Evolutionary conservation across 139 green algal genomes (phyloP), one percentile per base, ranked within the genome.

Genomic region (Picocystis salinarum): DNA sequence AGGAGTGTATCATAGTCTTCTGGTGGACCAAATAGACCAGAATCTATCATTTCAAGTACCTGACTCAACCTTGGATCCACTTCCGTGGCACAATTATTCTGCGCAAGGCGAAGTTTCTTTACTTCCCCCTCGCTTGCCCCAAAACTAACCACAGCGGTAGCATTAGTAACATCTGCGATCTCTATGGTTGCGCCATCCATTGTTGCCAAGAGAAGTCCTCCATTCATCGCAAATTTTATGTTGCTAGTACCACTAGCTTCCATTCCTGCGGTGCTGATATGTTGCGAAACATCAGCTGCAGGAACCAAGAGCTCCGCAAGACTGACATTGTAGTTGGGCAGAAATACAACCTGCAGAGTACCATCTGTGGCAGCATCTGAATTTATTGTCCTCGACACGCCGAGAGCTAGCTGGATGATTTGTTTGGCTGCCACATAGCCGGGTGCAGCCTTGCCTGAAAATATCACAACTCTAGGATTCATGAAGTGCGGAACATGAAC

Each of bases 141-240:
- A 37, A 91, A 91, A 51, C 83, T 76, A 59, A 91, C 87, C 61
- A 85, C 75, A 68, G 89, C 83, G 2, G 89, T 74, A 5, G 61
- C 34, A 34, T 66, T 64, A 27, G 69, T 69, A 61, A 79, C 79
- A 58, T 91, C 71, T 0, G 79, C 82, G 48, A 98, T 97, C 76
- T 98, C 88, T 29, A 98, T 79, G 73, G 93, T 98, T 42, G 88
- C 88, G 37, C 88, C 88, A 47, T 98, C 88, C 76, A 88, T 79
- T 40, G 83, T 93, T 52, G 83, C 83, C 22, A 94, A 70, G 55
- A 94, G 82, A 40, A 93, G 74, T 24, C 56, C 73, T 48, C 88
- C 88, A 59, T 98, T 98, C 78, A 98, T 92, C 50, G 74, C 74
- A 71, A 97, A 98, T 77, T 98, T 98, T 88, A 98, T 98, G 77